Base-by-base conservation (phyloP, 1,284 basidiomycete genomes). In the Sphaerobolus stellatus region DNA sequence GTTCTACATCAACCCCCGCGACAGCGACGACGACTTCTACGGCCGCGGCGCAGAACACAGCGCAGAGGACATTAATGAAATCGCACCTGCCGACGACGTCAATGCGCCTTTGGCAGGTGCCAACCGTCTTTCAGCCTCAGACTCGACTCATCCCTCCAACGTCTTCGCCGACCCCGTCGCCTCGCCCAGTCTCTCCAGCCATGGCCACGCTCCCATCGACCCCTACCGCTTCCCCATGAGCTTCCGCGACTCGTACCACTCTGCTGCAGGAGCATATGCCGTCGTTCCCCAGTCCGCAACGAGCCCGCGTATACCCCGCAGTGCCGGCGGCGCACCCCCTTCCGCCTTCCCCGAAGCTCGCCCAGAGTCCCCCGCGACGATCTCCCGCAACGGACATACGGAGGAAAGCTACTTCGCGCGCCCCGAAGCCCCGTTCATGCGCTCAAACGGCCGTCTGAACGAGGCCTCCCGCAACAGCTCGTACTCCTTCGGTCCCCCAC, bases 381-480 rank as follows among this genome's bases (percentile, higher is more conserved):
- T 1, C 68, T 67, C 52, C 18, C 64, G 53, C 60, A 68, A 52
- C 44, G 45, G 52, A 4, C 58, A 60, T 9, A 50, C 48, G 14
- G 48, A 50, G 3, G 20, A 20, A 28, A 28, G 30, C 24, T 58
- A 41, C 7, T 58, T 75, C 7, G 69, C 67, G 0, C 71, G 70
- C 4, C 82, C 83, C 9, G 70, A 76, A 11, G 76, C 82, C 2
- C 81, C 82, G 0, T 86, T 84, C 69, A 77, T 81, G 74, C 67
- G 56, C 43, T 51, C 61, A 9, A 64, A 58, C 30, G 54, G 52
- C 13, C 47, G 18, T 22, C 54, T 57, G 2, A 59, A 64, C 8
- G 61, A 63, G 41, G 62, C 59, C 29, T 60, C 61, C 55, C 72
- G 76, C 52, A 66, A 64, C 51, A 80, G 78, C 58, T 81, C 77